Conservation (phyloP, 1,284 basidiomycete species). For the Trametes versicolor region DNA sequence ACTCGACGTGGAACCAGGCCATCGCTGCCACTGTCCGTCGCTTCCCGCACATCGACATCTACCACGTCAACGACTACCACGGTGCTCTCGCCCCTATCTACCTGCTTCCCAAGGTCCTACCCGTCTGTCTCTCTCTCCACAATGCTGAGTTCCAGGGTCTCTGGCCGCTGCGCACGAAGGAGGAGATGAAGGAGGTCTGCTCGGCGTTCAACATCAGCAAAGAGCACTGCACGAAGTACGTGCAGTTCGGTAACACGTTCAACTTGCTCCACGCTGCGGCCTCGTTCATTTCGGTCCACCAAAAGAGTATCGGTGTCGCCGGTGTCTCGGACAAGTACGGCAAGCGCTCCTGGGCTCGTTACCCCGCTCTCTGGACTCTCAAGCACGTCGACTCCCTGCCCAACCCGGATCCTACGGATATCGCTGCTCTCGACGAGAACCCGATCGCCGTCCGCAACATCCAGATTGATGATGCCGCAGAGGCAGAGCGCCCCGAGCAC, state of each 20-base stretch:
- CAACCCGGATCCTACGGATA: slow-evolving; percentile 93
- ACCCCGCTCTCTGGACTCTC: slow-evolving; percentile 93
- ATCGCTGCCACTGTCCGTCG: slow-evolving; percentile 90
- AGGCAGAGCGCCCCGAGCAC: slow-evolving; percentile 86
- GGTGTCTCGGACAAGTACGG: slow-evolving; percentile 97
- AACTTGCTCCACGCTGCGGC: slow-evolving; percentile 93
- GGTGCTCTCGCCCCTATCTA: slow-evolving; percentile 91
- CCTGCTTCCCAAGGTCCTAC: slow-evolving; percentile 88
- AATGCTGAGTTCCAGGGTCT: slow-evolving; percentile 97
- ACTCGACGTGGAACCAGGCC: slow-evolving; percentile 97
- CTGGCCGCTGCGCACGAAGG: slow-evolving; percentile 94
- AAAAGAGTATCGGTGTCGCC: slow-evolving; percentile 92
- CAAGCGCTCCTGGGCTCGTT: slow-evolving; percentile 94
- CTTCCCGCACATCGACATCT: slow-evolving; percentile 87
- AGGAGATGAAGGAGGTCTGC: slow-evolving; percentile 97
- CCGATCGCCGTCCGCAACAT: slow-evolving; percentile 79
- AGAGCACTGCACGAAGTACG: slow-evolving; percentile 93
- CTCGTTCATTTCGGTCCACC: slow-evolving; percentile 90
- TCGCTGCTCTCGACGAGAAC: slow-evolving; percentile 87
- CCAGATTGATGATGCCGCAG: slow-evolving; percentile 82
- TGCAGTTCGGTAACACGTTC: slow-evolving; percentile 97
- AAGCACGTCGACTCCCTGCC: slow-evolving; percentile 95
- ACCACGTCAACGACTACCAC: slow-evolving; percentile 92
- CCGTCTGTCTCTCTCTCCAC: slow-evolving; percentile 91
- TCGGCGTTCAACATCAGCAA: slow-evolving; percentile 97